Evolutionary conservation across 129 eudicot genomes (phyloP), one percentile per base, ranked within the genome.

Genomic region (Calendula officinalis): DNA sequence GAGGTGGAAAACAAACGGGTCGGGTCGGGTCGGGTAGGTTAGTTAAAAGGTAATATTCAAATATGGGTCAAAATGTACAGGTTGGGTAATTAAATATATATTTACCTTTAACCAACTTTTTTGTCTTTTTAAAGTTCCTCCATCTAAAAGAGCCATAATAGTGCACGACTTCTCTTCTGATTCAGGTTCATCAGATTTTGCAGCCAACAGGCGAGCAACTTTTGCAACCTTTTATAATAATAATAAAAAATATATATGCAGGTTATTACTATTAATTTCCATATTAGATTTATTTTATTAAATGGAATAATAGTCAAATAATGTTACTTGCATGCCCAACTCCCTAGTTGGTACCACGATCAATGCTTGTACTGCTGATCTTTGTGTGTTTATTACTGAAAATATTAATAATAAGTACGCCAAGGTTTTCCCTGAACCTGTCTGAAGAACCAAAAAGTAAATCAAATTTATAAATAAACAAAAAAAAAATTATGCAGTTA

Each of bases 371-470:
- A 92, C 84, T 41, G 95, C 54, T 54, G 96, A 85, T 50, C 95
- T 74, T 68, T 77, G 83, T 27, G 91, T 70, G 74, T 82, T 81
- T 82, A 92, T 56, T 64, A 72, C 80, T 32, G 98, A 88, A 71
- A 61, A 75, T 65, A 92, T 69, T 70, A 67, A 67, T 39, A 92
- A 75, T 67, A 92, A 72, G 78, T 92, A 92, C 1, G 98, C 90
- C 73, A 92, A 78, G 59, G 98, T 92, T 82, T 92, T 92, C 51
- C 96, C 98, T 43, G 98, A 92, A 77, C 98, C 98, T 72, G 98
- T 91, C 98, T 91, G 80, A 74, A 82, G 61, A 54, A 51, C 56
- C 73, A 80, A 78, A 74, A 2, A 59, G 3, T 6, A 63, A 15
- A 51, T 11, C 30, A 48, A 66, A 42, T 62, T 63, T 30, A 55